phyloP scores from a whole-genome alignment of 1,284 basidiomycete species.

The Thelephora terrestris region DNA sequence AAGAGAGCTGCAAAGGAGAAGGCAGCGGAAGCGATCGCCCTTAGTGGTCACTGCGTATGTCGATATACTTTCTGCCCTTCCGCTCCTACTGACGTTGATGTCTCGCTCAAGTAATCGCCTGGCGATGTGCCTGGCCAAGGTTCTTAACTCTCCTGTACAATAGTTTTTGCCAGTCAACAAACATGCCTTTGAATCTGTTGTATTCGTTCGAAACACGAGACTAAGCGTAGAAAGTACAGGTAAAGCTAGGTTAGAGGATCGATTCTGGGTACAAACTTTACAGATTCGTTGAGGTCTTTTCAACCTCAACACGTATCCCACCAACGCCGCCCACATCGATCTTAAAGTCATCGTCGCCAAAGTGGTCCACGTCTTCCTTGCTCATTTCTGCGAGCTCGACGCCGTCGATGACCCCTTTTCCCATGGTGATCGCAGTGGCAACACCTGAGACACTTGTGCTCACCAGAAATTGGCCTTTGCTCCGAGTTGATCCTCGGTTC shows the following conservation, averaged over 20 bases:
- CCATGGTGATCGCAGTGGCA: conserved; percentile 15
- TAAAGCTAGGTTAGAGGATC: no score
- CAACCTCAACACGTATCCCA: conserved; percentile 57
- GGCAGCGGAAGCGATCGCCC: conserved; percentile 14
- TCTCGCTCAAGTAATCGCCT: no score
- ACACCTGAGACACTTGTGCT: conserved; percentile 46
- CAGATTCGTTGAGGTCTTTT: conserved; percentile 38
- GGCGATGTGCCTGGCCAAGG: no score
- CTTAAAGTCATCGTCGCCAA: conserved; percentile 25
- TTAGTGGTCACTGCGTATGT: conserved; percentile 16
- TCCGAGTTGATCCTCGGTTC: conserved; percentile 19
- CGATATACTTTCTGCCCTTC: no score
- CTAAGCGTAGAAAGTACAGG: no score
- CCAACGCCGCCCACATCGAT: conserved; percentile 29
- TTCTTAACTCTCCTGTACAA: no score
- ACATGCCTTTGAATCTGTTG: no score
- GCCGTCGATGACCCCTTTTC: conserved; percentile 37
- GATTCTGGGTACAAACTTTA: neutral
- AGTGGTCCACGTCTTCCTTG: conserved; percentile 24
- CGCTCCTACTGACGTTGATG: no score
- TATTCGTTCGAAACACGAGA: no score
- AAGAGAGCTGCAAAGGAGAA: conserved; percentile 14
- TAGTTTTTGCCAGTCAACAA: no score
- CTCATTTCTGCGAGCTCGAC: conserved; percentile 46
- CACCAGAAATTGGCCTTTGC: conserved; percentile 50